These are phyloP conservation scores for Selenicereus undatus DNA, from an alignment of 148 eudicot genomes.

Conservation along the genomic window DNA sequence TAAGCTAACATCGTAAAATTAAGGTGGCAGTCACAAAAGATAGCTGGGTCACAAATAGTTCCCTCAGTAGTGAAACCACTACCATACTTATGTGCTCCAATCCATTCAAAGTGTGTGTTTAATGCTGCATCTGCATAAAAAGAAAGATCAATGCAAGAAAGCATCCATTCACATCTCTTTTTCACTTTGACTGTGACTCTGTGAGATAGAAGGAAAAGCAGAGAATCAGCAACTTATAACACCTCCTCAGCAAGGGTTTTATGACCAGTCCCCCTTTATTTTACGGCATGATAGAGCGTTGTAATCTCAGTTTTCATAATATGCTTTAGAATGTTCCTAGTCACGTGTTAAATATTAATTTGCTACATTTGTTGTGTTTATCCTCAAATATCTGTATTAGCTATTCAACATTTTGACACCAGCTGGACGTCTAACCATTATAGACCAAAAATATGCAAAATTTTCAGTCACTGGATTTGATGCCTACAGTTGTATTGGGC, in stretches of 20 bases:
- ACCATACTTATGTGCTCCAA: slow-evolving; percentile 18
- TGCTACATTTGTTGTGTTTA: too few relatives aligned
- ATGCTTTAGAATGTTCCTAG: slow-evolving; percentile 17
- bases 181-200: slow-evolving; percentile 32
- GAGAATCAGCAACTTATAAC: slow-evolving; percentile 33
- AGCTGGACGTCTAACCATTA: not conserved
- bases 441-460: too few relatives aligned
- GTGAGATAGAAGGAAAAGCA: slow-evolving; percentile 37
- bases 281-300: slow-evolving; percentile 22
- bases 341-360: not conserved
- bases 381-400: not conserved
- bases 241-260: slow-evolving; percentile 31
- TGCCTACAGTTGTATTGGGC: not conserved
- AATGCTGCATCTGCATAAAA: slow-evolving; percentile 26
- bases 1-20: not conserved
- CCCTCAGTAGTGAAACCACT: not conserved
- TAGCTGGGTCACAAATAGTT: not conserved
- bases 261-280: slow-evolving; percentile 31
- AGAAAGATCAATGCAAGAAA: slow-evolving; percentile 16
- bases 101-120: slow-evolving; percentile 22
- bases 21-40: not conserved
- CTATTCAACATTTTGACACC: not conserved
- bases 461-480: not conserved
- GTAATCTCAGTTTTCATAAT: slow-evolving; percentile 22
- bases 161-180: slow-evolving; percentile 23